phyloP scores from a whole-genome alignment of 2,329 filamentous ascomycete species.

The Albifimbria verrucaria region DNA sequence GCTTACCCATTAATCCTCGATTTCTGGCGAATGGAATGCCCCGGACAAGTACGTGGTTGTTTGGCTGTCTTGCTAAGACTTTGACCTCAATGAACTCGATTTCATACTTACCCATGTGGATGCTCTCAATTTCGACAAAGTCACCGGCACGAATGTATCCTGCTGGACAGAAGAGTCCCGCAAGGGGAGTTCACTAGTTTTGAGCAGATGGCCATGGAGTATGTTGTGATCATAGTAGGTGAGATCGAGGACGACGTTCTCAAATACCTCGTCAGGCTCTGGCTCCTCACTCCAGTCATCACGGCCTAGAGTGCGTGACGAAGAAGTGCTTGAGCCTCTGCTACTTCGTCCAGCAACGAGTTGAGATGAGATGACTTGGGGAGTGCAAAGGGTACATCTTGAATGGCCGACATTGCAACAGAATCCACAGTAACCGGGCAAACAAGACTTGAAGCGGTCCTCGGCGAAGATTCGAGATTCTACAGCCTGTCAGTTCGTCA shows the following conservation, averaged over 20 bases:
- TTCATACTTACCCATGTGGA: conserved; percentile 15
- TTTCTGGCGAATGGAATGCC: conserved; percentile 36
- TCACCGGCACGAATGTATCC: conserved; percentile 16
- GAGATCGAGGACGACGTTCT: conserved; percentile 30
- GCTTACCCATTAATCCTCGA: conserved; percentile 28
- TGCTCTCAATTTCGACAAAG: conserved; percentile 24
- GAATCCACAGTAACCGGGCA: no score
- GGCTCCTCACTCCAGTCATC: conserved; percentile 1
- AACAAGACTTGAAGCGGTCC: no score
- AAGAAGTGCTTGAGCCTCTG: conserved; percentile 7
- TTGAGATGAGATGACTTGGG: no score
- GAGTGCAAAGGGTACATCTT: no score
- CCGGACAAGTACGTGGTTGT: conserved; percentile 25
- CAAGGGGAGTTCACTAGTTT: conserved; percentile 18
- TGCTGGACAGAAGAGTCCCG: conserved; percentile 5
- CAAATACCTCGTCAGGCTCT: conserved; percentile 5
- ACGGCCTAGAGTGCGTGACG: conserved; percentile 20
- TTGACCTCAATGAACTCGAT: conserved; percentile 40
- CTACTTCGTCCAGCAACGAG: no score
- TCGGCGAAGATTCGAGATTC: no score
- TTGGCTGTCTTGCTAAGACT: conserved; percentile 29
- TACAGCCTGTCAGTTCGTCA: no score
- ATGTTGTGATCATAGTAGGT: conserved; percentile 20
- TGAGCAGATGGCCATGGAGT: conserved; percentile 9
- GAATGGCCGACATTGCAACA: no score